A percentile compares a stretch with the other conserved stretches of the same genome.
These are phyloP conservation scores for Tetracentron sinense DNA, from an alignment of 164 flowering plant species.

Conservation along the genomic window DNA sequence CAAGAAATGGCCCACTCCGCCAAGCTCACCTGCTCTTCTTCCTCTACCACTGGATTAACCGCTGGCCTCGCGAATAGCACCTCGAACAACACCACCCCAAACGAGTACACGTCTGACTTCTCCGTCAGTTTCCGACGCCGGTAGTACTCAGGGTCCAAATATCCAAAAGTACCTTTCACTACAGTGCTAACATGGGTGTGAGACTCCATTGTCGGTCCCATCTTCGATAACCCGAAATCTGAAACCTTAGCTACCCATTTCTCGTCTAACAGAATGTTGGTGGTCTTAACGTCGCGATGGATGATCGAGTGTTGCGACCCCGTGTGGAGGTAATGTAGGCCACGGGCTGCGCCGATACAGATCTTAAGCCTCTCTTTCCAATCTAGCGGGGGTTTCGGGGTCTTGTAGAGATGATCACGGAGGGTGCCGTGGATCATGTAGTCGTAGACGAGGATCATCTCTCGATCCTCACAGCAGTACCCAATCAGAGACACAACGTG, in stretches of 20 bases:
- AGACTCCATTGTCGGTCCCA: slow-evolving; percentile 11
- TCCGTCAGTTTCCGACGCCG: slow-evolving; percentile 23
- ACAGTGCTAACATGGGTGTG: slow-evolving; percentile 30
- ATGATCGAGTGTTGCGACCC: slow-evolving; percentile 30
- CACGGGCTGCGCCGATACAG: slow-evolving; percentile 40
- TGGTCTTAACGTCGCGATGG: slow-evolving; percentile 45
- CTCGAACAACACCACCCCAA: slow-evolving; percentile 21
- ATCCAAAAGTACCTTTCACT: slow-evolving; percentile 42
- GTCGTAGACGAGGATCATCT: slow-evolving; percentile 47
- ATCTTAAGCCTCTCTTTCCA: slow-evolving; percentile 40
- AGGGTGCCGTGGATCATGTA: slow-evolving; percentile 38
- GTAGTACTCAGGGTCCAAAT: slow-evolving; percentile 40
- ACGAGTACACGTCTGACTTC: slow-evolving; percentile 43
- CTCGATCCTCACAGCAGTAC: slow-evolving; percentile 27
- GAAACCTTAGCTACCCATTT: slow-evolving; percentile 42
- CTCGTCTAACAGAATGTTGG: slow-evolving; percentile 41
- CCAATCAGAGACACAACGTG: slow-evolving; percentile 44
- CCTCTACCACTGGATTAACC: neutral
- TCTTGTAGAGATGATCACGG: slow-evolving; percentile 31
- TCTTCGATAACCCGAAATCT: slow-evolving; percentile 47
- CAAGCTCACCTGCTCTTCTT: slow-evolving; percentile 18
- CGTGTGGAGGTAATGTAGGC: slow-evolving; percentile 40
- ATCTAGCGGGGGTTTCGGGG: slow-evolving; percentile 14
- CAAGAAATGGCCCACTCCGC: slow-evolving; percentile 36
- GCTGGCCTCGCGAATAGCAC: slow-evolving; percentile 26